phyloP scores from a whole-genome alignment of 2,329 filamentous ascomycete genomes.

The Colletotrichum sp. region DNA sequence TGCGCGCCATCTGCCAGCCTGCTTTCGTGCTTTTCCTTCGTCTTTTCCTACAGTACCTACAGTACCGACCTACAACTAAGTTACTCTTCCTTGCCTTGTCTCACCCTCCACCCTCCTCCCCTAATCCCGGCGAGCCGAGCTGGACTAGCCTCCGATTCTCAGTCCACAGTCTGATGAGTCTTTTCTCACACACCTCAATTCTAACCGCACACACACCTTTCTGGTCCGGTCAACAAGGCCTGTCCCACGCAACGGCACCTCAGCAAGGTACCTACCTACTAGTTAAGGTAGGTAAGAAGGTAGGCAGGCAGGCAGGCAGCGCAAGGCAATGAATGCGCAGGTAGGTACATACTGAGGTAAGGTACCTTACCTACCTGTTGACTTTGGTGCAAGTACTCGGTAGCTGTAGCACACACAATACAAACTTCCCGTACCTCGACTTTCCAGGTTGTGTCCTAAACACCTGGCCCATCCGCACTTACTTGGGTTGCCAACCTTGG shows the following conservation, averaged over 20 bases:
- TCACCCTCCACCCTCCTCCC: neutral
- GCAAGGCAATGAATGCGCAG: neutral
- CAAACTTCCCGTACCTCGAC: slow-evolving; percentile 9
- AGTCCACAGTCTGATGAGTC: neutral
- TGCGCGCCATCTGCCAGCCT: slow-evolving; percentile 22
- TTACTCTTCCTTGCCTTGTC: slow-evolving; percentile 8
- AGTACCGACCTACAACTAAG: neutral
- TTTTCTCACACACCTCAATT: slow-evolving; percentile 15
- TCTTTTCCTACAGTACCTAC: neutral
- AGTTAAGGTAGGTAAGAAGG: neutral
- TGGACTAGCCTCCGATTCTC: neutral
- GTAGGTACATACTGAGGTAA: neutral
- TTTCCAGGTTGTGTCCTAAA: neutral
- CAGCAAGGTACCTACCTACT: neutral
- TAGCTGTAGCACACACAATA: slow-evolving; percentile 9
- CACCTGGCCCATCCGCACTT: neutral
- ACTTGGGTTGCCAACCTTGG: neutral
- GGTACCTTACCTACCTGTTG: neutral
- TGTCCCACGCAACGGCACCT: neutral
- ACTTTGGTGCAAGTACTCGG: neutral
- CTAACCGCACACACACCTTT: neutral
- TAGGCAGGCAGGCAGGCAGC: neutral
- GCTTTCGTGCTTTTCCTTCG: slow-evolving; percentile 21
- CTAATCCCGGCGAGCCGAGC: slow-evolving; percentile 10
- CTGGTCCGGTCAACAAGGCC: neutral